Conservation (phyloP, 2,329 filamentous ascomycete species). For the Cladosporium sp. region DNA sequence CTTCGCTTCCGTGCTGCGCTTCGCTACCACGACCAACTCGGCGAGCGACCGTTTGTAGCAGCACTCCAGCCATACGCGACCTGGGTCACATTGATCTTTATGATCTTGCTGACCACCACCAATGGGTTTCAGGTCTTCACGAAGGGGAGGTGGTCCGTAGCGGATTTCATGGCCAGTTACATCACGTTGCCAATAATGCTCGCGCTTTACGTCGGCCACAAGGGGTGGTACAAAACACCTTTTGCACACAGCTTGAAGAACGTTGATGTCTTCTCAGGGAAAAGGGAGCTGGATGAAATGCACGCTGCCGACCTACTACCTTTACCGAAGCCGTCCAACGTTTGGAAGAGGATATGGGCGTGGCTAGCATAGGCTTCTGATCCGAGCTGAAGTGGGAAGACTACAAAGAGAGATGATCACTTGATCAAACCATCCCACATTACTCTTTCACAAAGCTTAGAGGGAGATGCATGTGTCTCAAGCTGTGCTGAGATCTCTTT, state of each 20-base stretch:
- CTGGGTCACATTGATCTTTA: slow-evolving; percentile 47
- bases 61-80: slow-evolving; percentile 51
- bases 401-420: too few species aligned
- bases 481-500: too few species aligned
- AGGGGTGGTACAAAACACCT: slow-evolving; percentile 47
- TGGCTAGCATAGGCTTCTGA: too few species aligned
- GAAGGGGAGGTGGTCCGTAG: slow-evolving; percentile 36
- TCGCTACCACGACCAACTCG: slow-evolving; percentile 41
- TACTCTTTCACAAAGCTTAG: too few species aligned
- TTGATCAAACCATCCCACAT: too few species aligned
- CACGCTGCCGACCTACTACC: not conserved
- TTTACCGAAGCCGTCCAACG: too few species aligned
- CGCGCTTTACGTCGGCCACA: slow-evolving; percentile 54
- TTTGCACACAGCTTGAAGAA: slow-evolving; percentile 35
- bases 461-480: too few species aligned
- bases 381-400: too few species aligned
- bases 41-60: slow-evolving; percentile 47
- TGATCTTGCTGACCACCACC: slow-evolving; percentile 49
- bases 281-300: slow-evolving; percentile 42
- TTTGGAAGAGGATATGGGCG: too few species aligned
- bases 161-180: slow-evolving; percentile 59
- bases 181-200: slow-evolving; percentile 60
- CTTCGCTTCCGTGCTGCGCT: slow-evolving; percentile 52
- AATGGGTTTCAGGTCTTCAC: slow-evolving; percentile 61
- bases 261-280: slow-evolving; percentile 45